Evolutionary conservation across 805 yeast species (phyloP).

Genomic region (Starmerella roubikii): DNA sequence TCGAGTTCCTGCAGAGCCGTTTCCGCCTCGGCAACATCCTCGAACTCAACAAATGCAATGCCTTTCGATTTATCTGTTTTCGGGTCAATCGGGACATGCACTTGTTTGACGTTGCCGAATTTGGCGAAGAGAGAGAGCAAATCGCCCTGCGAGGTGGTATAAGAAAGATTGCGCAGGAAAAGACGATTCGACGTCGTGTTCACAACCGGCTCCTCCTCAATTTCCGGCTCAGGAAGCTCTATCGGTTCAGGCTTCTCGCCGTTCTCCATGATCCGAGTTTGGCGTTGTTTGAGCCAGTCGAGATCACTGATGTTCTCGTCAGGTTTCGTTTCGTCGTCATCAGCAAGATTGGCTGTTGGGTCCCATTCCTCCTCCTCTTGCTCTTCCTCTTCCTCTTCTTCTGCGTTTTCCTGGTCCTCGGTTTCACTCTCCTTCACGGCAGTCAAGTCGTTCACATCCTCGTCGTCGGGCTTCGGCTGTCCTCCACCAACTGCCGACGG

Average conservation of each 20-base stretch:
- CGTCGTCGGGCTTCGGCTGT: conserved; percentile 22
- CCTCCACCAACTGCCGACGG: conserved; percentile 17
- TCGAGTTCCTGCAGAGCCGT: conserved; percentile 62
- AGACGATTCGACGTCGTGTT: conserved; percentile 59
- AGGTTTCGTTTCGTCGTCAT: conserved; percentile 42
- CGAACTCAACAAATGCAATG: conserved; percentile 70
- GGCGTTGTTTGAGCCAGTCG: conserved; percentile 73
- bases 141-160: conserved; percentile 67
- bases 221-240: conserved; percentile 8
- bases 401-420: conserved; percentile 30
- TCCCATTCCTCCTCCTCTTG: conserved; percentile 4
- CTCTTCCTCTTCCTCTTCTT: conserved; percentile 20
- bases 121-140: conserved; percentile 47
- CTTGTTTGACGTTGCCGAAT: conserved; percentile 72
- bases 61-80: conserved; percentile 87
- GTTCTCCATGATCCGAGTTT: conserved; percentile 54
- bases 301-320: conserved; percentile 44
- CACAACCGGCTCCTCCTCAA: conserved; percentile 34
- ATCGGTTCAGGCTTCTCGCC: conserved; percentile 13
- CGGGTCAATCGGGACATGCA: conserved; percentile 83
- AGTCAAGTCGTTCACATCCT: conserved; percentile 18
- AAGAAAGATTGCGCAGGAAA: conserved; percentile 75
- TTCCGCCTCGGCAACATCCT: conserved; percentile 57
- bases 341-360: conserved; percentile 2
- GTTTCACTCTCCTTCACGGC: conserved; percentile 10